Evolutionary conservation across 208 protist species (phyloP).

Genomic region (Wallacemonas sp.): DNA sequence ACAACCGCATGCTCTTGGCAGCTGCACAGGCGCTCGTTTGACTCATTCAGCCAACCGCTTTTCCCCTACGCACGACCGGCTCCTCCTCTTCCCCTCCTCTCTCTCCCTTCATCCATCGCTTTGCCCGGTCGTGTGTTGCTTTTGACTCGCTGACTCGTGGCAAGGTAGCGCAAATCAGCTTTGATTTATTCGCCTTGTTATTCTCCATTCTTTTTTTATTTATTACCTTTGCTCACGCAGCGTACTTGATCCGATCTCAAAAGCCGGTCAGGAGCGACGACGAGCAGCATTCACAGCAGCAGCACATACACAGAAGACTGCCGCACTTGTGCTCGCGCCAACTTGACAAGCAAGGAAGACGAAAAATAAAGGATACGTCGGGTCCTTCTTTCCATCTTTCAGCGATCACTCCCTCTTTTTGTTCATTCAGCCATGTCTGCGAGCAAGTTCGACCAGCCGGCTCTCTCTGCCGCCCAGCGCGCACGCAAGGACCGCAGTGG

Average conservation of each 20-base stretch:
- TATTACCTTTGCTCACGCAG: background rate
- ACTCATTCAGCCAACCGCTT: no score
- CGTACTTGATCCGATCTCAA: no score
- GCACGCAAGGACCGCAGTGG: slow-evolving; percentile 32
- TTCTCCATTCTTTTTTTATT: no score
- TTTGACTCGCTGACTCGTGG: no score
- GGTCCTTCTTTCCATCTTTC: slow-evolving; percentile 2
- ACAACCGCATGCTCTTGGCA: background rate
- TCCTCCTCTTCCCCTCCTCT: background rate
- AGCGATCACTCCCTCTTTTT: background rate
- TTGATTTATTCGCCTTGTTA: slow-evolving; percentile 1
- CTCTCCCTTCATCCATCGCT: background rate
- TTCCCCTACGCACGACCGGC: no score
- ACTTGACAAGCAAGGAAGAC: no score
- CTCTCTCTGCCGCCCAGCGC: slow-evolving; percentile 23
- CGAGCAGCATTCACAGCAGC: background rate
- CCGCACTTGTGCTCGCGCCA: no score
- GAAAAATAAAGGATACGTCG: no score
- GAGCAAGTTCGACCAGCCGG: background rate
- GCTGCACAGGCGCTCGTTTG: no score
- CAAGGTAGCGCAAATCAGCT: slow-evolving; percentile 3
- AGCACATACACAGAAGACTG: slow-evolving; percentile 9
- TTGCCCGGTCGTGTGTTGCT: background rate
- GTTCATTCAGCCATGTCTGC: background rate
- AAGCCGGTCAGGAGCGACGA: no score